Evolutionary conservation across 1,284 basidiomycete species (phyloP).

Genomic region (Microbotryum silenes-acaulis): DNA sequence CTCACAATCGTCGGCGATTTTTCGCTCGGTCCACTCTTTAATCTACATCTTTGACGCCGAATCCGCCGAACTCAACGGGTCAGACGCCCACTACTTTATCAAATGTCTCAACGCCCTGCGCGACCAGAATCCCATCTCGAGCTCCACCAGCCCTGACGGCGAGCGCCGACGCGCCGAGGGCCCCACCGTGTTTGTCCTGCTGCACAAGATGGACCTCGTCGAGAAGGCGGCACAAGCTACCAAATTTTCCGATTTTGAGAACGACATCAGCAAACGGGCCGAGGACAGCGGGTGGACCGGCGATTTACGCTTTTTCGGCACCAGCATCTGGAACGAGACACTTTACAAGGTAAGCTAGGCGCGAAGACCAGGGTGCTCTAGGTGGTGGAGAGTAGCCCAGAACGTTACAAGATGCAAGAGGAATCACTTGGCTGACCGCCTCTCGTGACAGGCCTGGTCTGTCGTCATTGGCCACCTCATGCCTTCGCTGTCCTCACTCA

Average conservation of each 20-base stretch:
- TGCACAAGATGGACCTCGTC: slow-evolving; percentile 89
- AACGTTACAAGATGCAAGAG: neutral
- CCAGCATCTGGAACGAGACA: slow-evolving; percentile 96
- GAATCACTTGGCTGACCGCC: neutral
- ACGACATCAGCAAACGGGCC: slow-evolving; percentile 22
- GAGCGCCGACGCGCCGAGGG: slow-evolving; percentile 2
- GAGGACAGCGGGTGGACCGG: slow-evolving; percentile 33
- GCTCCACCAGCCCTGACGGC: neutral
- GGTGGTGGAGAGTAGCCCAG: neutral
- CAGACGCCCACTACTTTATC: slow-evolving; percentile 74
- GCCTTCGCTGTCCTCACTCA: slow-evolving; percentile 83
- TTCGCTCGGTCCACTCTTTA: slow-evolving; percentile 88
- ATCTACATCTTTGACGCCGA: slow-evolving; percentile 95
- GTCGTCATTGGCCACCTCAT: slow-evolving; percentile 93
- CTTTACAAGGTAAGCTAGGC: slow-evolving; percentile 69
- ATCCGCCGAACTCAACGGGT: slow-evolving; percentile 34
- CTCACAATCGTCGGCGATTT: slow-evolving; percentile 82
- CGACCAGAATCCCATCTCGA: slow-evolving; percentile 40
- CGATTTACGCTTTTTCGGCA: slow-evolving; percentile 56
- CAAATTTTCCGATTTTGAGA: slow-evolving; percentile 43
- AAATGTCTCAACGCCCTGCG: slow-evolving; percentile 73
- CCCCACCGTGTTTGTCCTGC: slow-evolving; percentile 58
- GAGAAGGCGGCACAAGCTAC: slow-evolving; percentile 46
- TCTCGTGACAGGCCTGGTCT: slow-evolving; percentile 75
- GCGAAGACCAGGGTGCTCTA: neutral